Evolutionary conservation across 768 basidiomycete genomes (phyloP).

Genomic region (Macrolepiota dolichaula): DNA sequence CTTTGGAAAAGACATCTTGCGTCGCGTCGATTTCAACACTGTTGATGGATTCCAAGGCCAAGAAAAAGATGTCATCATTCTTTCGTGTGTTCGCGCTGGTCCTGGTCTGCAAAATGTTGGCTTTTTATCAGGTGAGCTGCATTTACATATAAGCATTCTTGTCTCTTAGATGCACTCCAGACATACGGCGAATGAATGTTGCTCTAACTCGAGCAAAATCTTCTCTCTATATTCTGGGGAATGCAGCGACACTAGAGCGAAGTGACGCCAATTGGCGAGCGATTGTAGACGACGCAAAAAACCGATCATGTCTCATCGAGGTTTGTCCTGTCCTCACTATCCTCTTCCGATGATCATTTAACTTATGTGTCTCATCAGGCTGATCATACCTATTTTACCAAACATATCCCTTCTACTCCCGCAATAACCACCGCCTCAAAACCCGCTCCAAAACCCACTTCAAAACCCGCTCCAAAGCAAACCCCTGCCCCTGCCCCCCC

Average conservation of each 20-base stretch:
- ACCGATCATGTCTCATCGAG: slow-evolving; percentile 58
- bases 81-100: slow-evolving; percentile 94
- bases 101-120: slow-evolving; percentile 80
- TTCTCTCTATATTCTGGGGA: slow-evolving; percentile 90
- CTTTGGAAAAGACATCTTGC: slow-evolving; percentile 70
- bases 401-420: neutral
- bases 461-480: slow-evolving; percentile 5
- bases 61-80: slow-evolving; percentile 97
- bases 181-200: slow-evolving; percentile 95
- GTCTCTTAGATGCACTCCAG: slow-evolving; percentile 27
- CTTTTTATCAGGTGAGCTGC: slow-evolving; percentile 70
- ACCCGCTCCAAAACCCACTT: neutral
- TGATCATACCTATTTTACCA: slow-evolving; percentile 25
- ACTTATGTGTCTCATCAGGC: slow-evolving; percentile 16
- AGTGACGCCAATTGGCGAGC: slow-evolving; percentile 77
- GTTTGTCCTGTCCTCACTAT: slow-evolving; percentile 37
- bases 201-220: slow-evolving; percentile 95
- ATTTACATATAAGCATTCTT: neutral
- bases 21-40: slow-evolving; percentile 88
- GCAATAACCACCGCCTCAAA: neutral
- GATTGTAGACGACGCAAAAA: slow-evolving; percentile 75
- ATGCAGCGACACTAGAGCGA: slow-evolving; percentile 84
- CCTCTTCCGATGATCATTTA: slow-evolving; percentile 15
- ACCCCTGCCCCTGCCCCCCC: neutral
- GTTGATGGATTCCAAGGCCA: slow-evolving; percentile 99